phyloP scores from a whole-genome alignment of 2,329 filamentous ascomycete genomes.

The Knoxdaviesia proteae region DNA sequence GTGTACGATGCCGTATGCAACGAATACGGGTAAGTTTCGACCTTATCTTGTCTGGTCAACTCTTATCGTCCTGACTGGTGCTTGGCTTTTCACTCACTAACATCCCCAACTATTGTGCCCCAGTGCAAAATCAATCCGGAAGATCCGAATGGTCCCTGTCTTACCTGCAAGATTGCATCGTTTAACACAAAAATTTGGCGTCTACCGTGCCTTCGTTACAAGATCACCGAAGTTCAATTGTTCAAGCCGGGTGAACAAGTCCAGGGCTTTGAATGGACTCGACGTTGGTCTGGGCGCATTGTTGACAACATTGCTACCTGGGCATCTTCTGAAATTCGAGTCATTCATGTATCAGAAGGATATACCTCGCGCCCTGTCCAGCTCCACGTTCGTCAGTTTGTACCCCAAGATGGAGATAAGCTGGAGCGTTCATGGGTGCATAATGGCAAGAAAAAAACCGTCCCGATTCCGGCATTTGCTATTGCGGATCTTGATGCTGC shows the following conservation, averaged over 20 bases:
- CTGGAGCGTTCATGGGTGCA: slow-evolving; percentile 31
- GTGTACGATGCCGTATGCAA: slow-evolving; percentile 40
- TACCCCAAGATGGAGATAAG: slow-evolving; percentile 32
- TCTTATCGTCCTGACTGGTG: background rate
- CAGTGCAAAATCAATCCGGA: slow-evolving; percentile 31
- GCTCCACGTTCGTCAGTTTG: slow-evolving; percentile 31
- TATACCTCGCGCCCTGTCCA: slow-evolving; percentile 26
- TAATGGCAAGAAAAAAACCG: slow-evolving; percentile 23
- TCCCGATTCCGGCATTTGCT: slow-evolving; percentile 32
- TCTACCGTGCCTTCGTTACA: slow-evolving; percentile 37
- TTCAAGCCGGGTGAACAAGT: slow-evolving; percentile 35
- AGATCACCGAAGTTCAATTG: slow-evolving; percentile 34
- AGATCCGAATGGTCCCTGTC: slow-evolving; percentile 25
- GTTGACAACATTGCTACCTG: slow-evolving; percentile 34
- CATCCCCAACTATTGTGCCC: slow-evolving; percentile 1
- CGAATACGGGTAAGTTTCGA: slow-evolving; percentile 31
- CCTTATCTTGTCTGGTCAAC: background rate
- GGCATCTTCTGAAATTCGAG: slow-evolving; percentile 28
- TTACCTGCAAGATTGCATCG: slow-evolving; percentile 30
- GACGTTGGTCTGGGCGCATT: slow-evolving; percentile 33
- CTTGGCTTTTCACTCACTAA: background rate
- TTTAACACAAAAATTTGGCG: slow-evolving; percentile 26
- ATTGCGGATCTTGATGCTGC: slow-evolving; percentile 32
- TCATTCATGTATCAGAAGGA: slow-evolving; percentile 30
- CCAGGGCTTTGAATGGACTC: slow-evolving; percentile 36